Base-by-base conservation (phyloP, 2,329 filamentous ascomycete species). In the Aspergillus flavus region DNA sequence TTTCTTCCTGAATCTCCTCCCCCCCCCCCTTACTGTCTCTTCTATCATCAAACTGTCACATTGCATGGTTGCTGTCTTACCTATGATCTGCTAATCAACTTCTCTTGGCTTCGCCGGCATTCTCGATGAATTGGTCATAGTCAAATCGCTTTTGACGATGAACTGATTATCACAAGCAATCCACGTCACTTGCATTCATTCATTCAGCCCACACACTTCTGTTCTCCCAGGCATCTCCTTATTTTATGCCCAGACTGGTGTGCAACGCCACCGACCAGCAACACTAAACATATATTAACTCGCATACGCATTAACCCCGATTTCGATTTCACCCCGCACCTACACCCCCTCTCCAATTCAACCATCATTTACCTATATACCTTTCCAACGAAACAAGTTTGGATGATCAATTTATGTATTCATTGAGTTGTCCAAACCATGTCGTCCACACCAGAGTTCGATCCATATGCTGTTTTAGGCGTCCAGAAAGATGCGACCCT, bases 381-480 rank as follows among this genome's bases (percentile, higher is more conserved):
- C 11, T 21, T 32, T 6, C 10, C 28, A 21, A 52, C 28, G 14
- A 58, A 2, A 45, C 6, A 9, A 32, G 12, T 26, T 19, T 26
- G 45, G 23, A 57, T 50, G 45, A 48, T 19, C 34, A 57, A 59
- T 59, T 52, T 57, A 52, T 57, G 34, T 32, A 32, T 39, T 52
- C 26, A 11, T 52, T 58, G 41, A 50, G n/a, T 56, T 43, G 48
- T 28, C 56, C 59, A 60, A 52, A 72, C 61, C 63, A 75, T 76
- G 69, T 69, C 66, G 48, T 70, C 70, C 34, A 53, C 66, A 55
- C 73, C 72, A 58, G 73, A 76, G 65, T 73, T 87, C 66, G 92
- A 98, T 81, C 94, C 93, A 56, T 97, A 96, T 83, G 86, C 84
- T 73, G 84, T 87, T 60, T 85, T 97, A 57, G 91, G 91, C 59